phyloP scores from a whole-genome alignment of 78 protist genomes.

The Fonticula alba region DNA sequence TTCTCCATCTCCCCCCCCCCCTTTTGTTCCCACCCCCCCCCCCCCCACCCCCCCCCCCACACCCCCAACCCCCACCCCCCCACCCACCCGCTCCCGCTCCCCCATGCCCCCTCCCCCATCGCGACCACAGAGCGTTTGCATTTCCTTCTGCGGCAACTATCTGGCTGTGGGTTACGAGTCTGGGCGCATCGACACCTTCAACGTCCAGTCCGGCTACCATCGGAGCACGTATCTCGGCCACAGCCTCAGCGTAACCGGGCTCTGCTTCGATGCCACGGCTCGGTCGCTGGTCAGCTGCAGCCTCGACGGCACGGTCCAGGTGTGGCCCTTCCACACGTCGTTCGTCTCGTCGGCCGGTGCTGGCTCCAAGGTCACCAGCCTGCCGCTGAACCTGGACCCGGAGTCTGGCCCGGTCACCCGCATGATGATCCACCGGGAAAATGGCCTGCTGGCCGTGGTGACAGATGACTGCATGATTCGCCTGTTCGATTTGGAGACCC shows the following conservation, averaged over 20 bases:
- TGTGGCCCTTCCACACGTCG: not conserved
- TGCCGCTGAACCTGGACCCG: not conserved
- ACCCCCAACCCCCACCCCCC: too few relatives aligned
- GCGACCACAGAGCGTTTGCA: not conserved
- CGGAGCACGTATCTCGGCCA: not conserved
- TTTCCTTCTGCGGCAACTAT: slow-evolving; percentile 19
- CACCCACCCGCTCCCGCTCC: too few relatives aligned
- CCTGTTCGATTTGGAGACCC: not conserved
- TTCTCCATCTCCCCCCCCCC: too few relatives aligned
- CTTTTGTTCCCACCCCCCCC: too few relatives aligned
- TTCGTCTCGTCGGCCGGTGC: too few relatives aligned
- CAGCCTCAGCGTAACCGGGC: slow-evolving; percentile 1
- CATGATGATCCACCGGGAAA: not conserved
- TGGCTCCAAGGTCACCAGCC: too few relatives aligned
- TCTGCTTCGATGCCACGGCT: not conserved
- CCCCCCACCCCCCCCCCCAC: too few relatives aligned
- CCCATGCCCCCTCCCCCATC: too few relatives aligned
- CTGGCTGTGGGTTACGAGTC: not conserved
- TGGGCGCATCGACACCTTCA: slow-evolving; percentile 8
- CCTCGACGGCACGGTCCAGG: not conserved
- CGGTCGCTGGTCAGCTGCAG: not conserved
- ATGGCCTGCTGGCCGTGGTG: not conserved
- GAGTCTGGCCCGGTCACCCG: not conserved
- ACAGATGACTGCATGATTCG: not conserved
- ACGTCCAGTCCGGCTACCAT: slow-evolving; percentile 18